Base-by-base conservation (phyloP, 2,329 filamentous ascomycete genomes). In the Sclerotinia sclerotiorum region DNA sequence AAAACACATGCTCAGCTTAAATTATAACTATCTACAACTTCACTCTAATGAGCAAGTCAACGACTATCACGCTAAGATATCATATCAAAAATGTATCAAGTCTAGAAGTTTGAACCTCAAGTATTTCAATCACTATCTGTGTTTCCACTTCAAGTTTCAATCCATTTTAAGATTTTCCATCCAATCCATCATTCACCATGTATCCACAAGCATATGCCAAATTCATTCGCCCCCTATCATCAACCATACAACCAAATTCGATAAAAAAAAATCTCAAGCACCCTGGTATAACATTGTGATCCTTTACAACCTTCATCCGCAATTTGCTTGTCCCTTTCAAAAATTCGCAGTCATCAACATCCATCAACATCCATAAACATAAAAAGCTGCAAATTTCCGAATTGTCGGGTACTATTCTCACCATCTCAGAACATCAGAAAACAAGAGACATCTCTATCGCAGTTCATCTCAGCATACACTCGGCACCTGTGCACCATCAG, bases 401-500 rank as follows among this genome's bases (percentile, higher is more conserved):
- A 32, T 10, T 11, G 10, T 32, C n/a, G 44, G 6, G 35, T 46
- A n/a, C 1, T 35, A 1, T 49, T 35, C 24, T 11, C 17, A 24
- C 19, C 19, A 0, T 35, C 48, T 44, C 27, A 17, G 19, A 27
- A 58, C 21, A 44, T 58, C 55, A 27, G 42, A 35, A 48, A 61
- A 49, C 11, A 32, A 48, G 44, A 32, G 46, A 35, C 21, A 27
- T 35, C 19, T 1, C 1, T 6, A n/a, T 19, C 27, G 49, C n/a
- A 49, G 17, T 61, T 13, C 4, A 49, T 49, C 42, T 61, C 58
- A 49, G 58, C 44, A 61, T 19, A 49, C 49, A 61, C 58, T 35
- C 6, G 21, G 44, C 29, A 24, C 27, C 49, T 6, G 1, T 24
- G 13, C 21, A 61, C 27, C 29, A 35, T 48, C 21, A 35, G 1